phyloP scores from a whole-genome alignment of 495 filamentous ascomycete genomes.

The Penicillium bovifimosum region DNA sequence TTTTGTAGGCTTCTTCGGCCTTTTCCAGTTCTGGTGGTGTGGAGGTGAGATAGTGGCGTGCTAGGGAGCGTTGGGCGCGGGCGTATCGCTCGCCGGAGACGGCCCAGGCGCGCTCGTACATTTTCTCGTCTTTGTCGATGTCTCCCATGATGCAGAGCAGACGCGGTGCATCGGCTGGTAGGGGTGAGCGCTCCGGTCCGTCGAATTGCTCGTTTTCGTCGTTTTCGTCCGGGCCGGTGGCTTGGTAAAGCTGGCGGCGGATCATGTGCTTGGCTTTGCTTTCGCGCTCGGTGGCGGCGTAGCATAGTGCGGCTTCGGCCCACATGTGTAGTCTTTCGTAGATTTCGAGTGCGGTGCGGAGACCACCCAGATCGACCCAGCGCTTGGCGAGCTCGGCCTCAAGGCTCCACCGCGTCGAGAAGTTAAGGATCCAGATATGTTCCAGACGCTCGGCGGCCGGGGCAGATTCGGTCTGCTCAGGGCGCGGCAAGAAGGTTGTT shows the following conservation, averaged over 20 bases:
- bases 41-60: slow-evolving; percentile 62
- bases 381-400: slow-evolving; percentile 88
- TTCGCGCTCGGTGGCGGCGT: slow-evolving; percentile 73
- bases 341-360: slow-evolving; percentile 89
- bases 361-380: slow-evolving; percentile 81
- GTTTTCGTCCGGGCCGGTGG: slow-evolving; percentile 36
- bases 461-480: slow-evolving; percentile 72
- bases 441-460: slow-evolving; percentile 66
- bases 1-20: slow-evolving; percentile 70
- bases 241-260: slow-evolving; percentile 68
- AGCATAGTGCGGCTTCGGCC: slow-evolving; percentile 92
- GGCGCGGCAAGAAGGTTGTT: slow-evolving; percentile 77
- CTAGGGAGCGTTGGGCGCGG: slow-evolving; percentile 81
- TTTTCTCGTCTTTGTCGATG: slow-evolving; percentile 62
- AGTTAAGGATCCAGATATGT: slow-evolving; percentile 76
- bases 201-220: slow-evolving; percentile 56
- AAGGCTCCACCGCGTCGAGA: slow-evolving; percentile 86
- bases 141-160: slow-evolving; percentile 94
- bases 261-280: slow-evolving; percentile 73
- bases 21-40: slow-evolving; percentile 55
- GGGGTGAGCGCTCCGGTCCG: slow-evolving; percentile 57
- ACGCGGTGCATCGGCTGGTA: slow-evolving; percentile 78
- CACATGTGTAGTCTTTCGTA: slow-evolving; percentile 93
- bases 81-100: slow-evolving; percentile 76
- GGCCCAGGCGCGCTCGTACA: slow-evolving; percentile 86